Conservation (phyloP, 1,284 basidiomycete genomes). For the Microbotryum violaceum region DNA sequence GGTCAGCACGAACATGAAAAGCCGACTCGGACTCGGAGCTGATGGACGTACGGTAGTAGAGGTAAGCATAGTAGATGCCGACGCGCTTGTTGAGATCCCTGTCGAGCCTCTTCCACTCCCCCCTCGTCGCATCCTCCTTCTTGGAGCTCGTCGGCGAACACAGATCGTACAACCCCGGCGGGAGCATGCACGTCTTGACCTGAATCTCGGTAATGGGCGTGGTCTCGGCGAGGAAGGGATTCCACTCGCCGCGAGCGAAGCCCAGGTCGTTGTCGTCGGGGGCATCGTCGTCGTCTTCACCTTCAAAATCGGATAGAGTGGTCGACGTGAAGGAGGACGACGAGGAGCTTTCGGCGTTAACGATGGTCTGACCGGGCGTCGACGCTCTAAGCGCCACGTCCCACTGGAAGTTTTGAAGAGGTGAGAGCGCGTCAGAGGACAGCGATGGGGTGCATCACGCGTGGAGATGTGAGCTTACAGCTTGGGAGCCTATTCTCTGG, state of each 20-base stretch:
- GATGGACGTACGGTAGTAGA: slow-evolving; percentile 21
- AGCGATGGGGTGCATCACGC: no score
- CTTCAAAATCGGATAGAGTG: no score
- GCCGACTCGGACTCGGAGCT: background rate
- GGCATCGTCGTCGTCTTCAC: no score
- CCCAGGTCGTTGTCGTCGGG: no score
- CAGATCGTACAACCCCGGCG: slow-evolving; percentile 33
- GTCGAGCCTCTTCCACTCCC: slow-evolving; percentile 33
- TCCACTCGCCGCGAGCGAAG: slow-evolving; percentile 4
- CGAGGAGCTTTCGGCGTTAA: no score
- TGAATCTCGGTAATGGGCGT: slow-evolving; percentile 31
- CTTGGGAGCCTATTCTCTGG: no score
- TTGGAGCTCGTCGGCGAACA: slow-evolving; percentile 26
- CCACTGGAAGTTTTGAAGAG: no score
- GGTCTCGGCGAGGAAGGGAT: slow-evolving; percentile 15
- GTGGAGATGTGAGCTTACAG: no score
- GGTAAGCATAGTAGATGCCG: slow-evolving; percentile 29
- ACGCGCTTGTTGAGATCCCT: slow-evolving; percentile 29
- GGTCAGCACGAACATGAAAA: background rate
- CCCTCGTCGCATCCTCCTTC: slow-evolving; percentile 28
- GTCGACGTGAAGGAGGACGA: no score
- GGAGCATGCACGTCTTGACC: slow-evolving; percentile 31
- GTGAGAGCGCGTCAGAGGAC: no score
- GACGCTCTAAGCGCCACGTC: no score
- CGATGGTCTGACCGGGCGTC: no score